Evolutionary conservation across 2,329 filamentous ascomycete species (phyloP).

Genomic region (Ciborinia camelliae): DNA sequence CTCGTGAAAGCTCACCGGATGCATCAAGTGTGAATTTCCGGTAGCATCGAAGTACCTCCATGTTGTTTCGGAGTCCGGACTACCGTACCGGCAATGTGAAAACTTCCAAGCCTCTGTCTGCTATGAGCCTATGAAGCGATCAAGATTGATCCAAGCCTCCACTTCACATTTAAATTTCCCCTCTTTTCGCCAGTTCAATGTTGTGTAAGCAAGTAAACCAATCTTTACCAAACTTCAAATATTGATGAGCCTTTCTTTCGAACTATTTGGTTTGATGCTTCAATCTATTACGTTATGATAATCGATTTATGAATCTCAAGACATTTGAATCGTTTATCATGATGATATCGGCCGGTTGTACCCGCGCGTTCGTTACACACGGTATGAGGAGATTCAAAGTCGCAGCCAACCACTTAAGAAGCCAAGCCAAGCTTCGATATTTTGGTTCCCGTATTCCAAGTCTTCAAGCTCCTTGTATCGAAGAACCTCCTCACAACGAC

Average conservation of each 20-base stretch:
- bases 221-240: neutral
- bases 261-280: neutral
- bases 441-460: neutral
- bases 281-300: constrained; percentile 3
- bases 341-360: neutral
- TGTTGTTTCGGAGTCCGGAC: neutral
- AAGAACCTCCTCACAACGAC: neutral
- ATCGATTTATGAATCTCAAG: neutral
- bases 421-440: neutral
- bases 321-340: neutral
- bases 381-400: neutral
- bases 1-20: neutral
- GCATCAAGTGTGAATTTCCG: neutral
- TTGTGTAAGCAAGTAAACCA: constrained; percentile 14
- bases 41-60: neutral
- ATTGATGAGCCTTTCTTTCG: neutral
- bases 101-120: neutral
- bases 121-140: no score
- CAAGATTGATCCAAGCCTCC: neutral
- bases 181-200: constrained; percentile 1
- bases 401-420: neutral
- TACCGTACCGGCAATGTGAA: neutral
- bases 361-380: neutral
- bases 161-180: neutral
- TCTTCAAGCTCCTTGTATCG: neutral